Conservation (phyloP, 192 early-diverging fungal genomes). For the Coemansia interrupta region DNA sequence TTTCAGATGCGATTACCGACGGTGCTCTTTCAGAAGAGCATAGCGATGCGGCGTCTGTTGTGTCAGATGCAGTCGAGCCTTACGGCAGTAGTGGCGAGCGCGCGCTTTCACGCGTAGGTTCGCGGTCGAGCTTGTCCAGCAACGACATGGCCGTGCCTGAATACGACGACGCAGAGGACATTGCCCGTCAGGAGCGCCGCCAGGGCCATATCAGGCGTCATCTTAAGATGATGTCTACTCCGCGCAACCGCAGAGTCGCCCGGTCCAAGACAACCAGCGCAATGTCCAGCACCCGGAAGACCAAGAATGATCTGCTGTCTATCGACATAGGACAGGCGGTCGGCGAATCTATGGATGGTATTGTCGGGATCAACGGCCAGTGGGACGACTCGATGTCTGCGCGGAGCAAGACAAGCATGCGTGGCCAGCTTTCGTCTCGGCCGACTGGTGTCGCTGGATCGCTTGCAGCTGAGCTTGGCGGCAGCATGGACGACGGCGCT, state of each 20-base stretch:
- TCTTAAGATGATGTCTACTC: constrained; percentile 20
- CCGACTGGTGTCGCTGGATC: constrained; percentile 8
- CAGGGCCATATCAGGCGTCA: constrained; percentile 33
- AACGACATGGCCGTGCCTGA: constrained; percentile 1
- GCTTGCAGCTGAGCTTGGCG: constrained; percentile 31
- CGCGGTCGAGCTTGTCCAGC: constrained; percentile 23
- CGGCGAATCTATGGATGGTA: constrained; percentile 46
- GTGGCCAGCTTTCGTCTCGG: constrained; percentile 11
- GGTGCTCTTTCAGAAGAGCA: neutral
- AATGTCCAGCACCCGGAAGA: neutral
- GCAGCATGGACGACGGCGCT: constrained; percentile 12
- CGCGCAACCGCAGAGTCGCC: constrained; percentile 7
- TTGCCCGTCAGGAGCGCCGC: constrained; percentile 35
- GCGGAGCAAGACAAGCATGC: constrained; percentile 20
- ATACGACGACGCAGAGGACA: constrained; percentile 24
- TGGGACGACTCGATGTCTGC: constrained; percentile 39
- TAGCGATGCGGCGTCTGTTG: constrained; percentile 2
- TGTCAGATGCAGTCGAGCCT: neutral
- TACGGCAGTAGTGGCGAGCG: neutral
- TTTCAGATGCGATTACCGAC: neutral
- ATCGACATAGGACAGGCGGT: constrained; percentile 14
- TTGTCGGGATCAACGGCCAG: constrained; percentile 31
- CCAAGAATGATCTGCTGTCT: constrained; percentile 17
- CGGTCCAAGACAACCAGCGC: neutral
- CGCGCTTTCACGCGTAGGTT: constrained; percentile 12